Evolutionary conservation across 176 grass and related monocot genomes (phyloP), one percentile per base, ranked within the genome.

Genomic region (Chrysopogon serrulatus): DNA sequence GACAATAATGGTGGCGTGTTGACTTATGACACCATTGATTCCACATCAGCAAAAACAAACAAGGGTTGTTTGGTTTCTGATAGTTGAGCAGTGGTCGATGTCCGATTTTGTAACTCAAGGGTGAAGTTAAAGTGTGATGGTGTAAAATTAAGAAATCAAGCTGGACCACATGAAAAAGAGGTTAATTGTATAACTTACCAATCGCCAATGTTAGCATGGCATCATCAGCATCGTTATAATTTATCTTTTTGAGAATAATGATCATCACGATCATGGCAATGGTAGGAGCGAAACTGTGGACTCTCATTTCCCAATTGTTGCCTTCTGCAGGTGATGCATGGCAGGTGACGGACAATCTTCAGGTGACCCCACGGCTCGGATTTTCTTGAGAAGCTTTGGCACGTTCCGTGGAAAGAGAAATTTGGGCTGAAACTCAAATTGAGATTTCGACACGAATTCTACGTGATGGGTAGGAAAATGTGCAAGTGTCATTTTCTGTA

Each of bases 321-420:
- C 26, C 10, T n/a, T n/a, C n/a, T 48, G 27, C 59, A 34, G 32
- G 41, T 27, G 31, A 79, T 48, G n/a, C n/a, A n/a, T n/a, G 17
- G 21, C 13, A 48, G 43, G 17, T 51, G 18, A 21, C 6, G 5
- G 44, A 37, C 36, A 33, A 73, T 79, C 75, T 59, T 74, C 5
- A 67, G 68, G 1, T 36, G 75, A 79, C 45, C 86, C 59, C 36
- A 24, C 68, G 3, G 54, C 42, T 63, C 5, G 10, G 44, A 79
- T 88, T 73, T 73, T 35, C 31, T 33, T 32, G 51, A 33, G 6
- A 45, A 68, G 47, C 62, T 56, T 56, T 73, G 57, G 57, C 81
- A 79, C 43, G 57, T 57, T 73, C 40, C 16, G 56, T 33, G 14
- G 33, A 74, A 74, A n/a, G 75, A 36, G 60, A 67, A 30, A 8